A percentile compares a stretch with the other conserved stretches of the same genome.
Evolutionary conservation across 106 monocot species (phyloP).

Genomic region (Platanthera zijinensis): DNA sequence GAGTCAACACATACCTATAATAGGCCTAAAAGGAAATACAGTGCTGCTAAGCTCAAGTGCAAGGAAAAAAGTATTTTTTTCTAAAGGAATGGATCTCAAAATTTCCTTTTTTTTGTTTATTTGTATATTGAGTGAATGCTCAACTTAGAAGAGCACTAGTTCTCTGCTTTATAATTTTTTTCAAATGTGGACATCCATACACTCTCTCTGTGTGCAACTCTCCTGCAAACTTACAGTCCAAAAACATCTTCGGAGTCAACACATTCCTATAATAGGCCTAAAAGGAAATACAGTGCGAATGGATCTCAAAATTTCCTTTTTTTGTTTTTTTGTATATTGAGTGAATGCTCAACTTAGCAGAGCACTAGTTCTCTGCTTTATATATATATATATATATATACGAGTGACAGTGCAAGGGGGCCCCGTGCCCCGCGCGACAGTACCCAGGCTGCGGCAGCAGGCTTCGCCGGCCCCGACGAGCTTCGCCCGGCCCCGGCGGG

Average conservation of each 20-base stretch:
- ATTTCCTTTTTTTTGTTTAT: background rate
- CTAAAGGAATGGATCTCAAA: background rate
- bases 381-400: too few species aligned
- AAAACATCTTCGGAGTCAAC: background rate
- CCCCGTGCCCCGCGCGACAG: too few species aligned
- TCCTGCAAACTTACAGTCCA: background rate
- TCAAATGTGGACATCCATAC: background rate
- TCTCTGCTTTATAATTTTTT: background rate
- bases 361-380: background rate
- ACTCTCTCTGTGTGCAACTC: background rate
- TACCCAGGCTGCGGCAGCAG: too few species aligned
- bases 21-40: background rate
- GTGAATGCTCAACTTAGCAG: background rate
- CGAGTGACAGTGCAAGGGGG: too few species aligned
- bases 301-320: background rate
- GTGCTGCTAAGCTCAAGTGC: background rate
- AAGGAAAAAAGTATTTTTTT: background rate
- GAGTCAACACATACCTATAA: background rate
- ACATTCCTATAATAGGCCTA: background rate
- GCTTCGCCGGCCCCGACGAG: too few species aligned
- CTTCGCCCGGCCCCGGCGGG: too few species aligned
- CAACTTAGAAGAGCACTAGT: background rate
- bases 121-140: background rate
- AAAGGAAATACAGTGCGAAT: background rate
- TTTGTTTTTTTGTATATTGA: background rate